These are phyloP conservation scores for Nyctanthes arbortristis DNA, from an alignment of 257 asterid species.

Conservation along the genomic window DNA sequence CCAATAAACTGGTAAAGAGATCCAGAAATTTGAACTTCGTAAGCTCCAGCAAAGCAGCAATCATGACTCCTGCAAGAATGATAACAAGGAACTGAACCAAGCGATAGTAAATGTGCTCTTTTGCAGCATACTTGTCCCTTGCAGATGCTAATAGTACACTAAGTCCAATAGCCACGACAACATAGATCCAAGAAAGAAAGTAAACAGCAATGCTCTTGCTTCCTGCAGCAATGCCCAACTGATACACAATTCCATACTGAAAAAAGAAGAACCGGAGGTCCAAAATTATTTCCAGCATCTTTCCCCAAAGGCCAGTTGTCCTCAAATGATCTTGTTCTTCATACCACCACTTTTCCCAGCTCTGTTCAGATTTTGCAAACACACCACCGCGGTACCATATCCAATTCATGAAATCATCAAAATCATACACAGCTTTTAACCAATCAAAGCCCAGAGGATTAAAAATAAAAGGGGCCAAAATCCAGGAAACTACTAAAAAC, in stretches of 20 bases:
- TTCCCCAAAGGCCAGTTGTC: constrained; percentile 96
- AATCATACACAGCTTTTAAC: constrained; percentile 92
- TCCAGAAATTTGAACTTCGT: constrained; percentile 44
- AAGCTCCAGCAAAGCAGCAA: constrained; percentile 53
- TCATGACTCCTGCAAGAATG: constrained; percentile 43
- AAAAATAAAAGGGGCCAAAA: constrained; percentile 79
- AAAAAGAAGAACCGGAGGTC: constrained; percentile 95
- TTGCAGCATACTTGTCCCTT: constrained; percentile 69
- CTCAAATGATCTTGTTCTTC: constrained; percentile 91
- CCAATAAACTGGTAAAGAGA: constrained; percentile 71
- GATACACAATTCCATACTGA: constrained; percentile 93
- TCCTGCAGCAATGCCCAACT: constrained; percentile 51
- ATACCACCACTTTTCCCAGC: constrained; percentile 99
- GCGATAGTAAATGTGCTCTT: constrained; percentile 71
- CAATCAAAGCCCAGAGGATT: constrained; percentile 95
- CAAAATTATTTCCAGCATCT: constrained; percentile 77
- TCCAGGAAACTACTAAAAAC: constrained; percentile 92
- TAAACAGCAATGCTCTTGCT: constrained; percentile 65
- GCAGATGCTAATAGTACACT: constrained; percentile 70
- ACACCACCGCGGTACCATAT: constrained; percentile 83
- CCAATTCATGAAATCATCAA: constrained; percentile 80
- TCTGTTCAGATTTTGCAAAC: constrained; percentile 70
- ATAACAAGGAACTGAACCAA: constrained; percentile 80
- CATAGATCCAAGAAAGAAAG: constrained; percentile 84
- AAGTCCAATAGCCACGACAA: constrained; percentile 50